phyloP scores from a whole-genome alignment of 192 early-diverging fungal species.

The Coemansia interrupta region DNA sequence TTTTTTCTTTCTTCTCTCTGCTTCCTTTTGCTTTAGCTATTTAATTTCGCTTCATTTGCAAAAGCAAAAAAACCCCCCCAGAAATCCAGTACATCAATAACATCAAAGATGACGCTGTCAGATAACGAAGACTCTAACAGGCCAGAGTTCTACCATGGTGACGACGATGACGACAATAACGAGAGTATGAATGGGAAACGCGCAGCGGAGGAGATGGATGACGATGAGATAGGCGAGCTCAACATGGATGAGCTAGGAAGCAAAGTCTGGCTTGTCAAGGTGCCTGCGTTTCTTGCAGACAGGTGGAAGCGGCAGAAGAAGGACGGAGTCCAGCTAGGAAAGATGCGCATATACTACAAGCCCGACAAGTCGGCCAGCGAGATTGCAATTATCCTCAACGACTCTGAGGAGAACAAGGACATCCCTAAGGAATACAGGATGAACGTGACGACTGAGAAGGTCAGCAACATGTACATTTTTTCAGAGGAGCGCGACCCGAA shows the following conservation, averaged over 20 bases:
- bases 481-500: constrained; percentile 55
- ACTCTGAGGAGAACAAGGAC: constrained; percentile 56
- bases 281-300: constrained; percentile 85
- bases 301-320: constrained; percentile 70
- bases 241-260: constrained; percentile 61
- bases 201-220: constrained; percentile 18
- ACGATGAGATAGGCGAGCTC: constrained; percentile 71
- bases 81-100: neutral
- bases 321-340: constrained; percentile 71
- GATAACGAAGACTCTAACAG: constrained; percentile 30
- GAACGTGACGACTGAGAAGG: constrained; percentile 62
- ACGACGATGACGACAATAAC: constrained; percentile 18
- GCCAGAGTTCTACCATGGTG: constrained; percentile 35
- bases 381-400: constrained; percentile 68
- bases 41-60: constrained; percentile 1
- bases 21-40: neutral
- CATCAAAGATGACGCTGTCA: constrained; percentile 17
- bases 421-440: constrained; percentile 85
- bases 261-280: constrained; percentile 93
- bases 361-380: constrained; percentile 52
- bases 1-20: neutral
- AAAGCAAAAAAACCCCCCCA: neutral
- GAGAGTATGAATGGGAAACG: neutral
- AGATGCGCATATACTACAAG: constrained; percentile 69
- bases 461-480: constrained; percentile 77